Conservation (phyloP, 352 stramenopile genomes). For the Phytophthora sp. region DNA sequence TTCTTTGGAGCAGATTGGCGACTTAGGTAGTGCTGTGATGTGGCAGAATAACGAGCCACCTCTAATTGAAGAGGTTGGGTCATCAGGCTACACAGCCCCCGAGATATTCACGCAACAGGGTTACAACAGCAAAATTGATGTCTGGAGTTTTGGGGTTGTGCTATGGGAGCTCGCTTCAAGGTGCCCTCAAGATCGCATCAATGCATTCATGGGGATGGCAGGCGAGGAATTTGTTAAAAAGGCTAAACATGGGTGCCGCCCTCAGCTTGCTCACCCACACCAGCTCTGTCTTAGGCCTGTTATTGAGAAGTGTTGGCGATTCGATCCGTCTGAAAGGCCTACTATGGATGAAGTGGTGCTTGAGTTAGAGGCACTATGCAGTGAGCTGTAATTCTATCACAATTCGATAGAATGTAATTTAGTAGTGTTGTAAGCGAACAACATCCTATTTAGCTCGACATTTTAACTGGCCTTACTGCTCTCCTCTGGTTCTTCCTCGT, state of each 20-base stretch:
- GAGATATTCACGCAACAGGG: slow-evolving; percentile 45
- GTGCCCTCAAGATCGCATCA: slow-evolving; percentile 7
- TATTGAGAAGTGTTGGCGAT: slow-evolving; percentile 37
- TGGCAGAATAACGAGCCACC: slow-evolving; percentile 7
- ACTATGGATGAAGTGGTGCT: slow-evolving; percentile 27
- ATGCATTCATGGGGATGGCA: slow-evolving; percentile 39
- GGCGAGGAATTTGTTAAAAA: slow-evolving; percentile 38
- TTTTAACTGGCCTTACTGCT: slow-evolving; percentile 9
- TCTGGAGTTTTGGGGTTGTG: slow-evolving; percentile 58
- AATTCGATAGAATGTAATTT: no score
- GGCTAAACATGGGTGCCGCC: slow-evolving; percentile 23
- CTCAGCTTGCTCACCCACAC: slow-evolving; percentile 10
- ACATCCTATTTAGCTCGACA: neutral
- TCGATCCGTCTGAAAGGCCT: slow-evolving; percentile 30
- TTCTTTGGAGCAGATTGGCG: slow-evolving; percentile 30
- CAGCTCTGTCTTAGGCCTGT: slow-evolving; percentile 15
- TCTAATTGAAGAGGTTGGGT: slow-evolving; percentile 41
- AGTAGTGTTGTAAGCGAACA: no score
- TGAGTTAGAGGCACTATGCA: slow-evolving; percentile 15
- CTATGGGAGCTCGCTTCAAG: slow-evolving; percentile 42
- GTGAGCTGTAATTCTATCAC: neutral
- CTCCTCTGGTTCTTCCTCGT: slow-evolving; percentile 14
- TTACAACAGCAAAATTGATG: slow-evolving; percentile 50
- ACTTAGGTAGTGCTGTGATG: slow-evolving; percentile 41
- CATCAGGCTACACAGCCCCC: slow-evolving; percentile 51